These are phyloP conservation scores for Yueomyces sinensis DNA, from an alignment of 805 yeast species.

Conservation along the genomic window DNA sequence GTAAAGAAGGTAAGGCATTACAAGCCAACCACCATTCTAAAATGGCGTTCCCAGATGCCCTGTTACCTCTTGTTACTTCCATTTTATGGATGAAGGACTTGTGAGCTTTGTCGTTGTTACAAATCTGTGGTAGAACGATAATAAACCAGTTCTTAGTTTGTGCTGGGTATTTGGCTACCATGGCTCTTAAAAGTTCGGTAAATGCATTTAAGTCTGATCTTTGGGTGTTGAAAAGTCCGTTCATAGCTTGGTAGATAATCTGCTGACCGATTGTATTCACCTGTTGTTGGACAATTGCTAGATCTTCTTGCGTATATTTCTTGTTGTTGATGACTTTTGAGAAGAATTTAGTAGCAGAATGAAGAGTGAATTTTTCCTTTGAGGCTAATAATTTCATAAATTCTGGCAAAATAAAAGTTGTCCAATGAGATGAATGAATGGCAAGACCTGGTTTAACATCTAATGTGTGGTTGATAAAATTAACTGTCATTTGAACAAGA, in stretches of 20 bases:
- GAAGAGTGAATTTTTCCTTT: conserved; percentile 39
- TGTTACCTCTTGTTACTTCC: conserved; percentile 49
- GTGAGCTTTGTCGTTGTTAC: conserved; percentile 21
- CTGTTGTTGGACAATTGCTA: conserved; percentile 20
- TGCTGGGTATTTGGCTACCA: conserved; percentile 38
- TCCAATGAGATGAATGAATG: conserved; percentile 21
- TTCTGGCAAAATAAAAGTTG: conserved; percentile 16
- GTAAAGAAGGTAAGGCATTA: conserved; percentile 30
- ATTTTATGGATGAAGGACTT: conserved; percentile 41
- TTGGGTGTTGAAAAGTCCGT: conserved; percentile 34
- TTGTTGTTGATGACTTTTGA: conserved; percentile 31
- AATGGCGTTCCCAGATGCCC: conserved; percentile 44
- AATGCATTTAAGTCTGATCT: conserved; percentile 50
- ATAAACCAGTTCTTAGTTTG: conserved; percentile 37
- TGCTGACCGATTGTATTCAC: conserved; percentile 15
- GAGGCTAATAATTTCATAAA: conserved; percentile 23
- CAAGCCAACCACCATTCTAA: conserved; percentile 52
- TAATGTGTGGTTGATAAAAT: conserved; percentile 36
- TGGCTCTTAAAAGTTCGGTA: conserved; percentile 36
- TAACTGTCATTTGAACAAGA: conserved; percentile 36
- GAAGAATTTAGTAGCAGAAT: conserved; percentile 43
- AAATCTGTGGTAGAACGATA: conserved; percentile 14
- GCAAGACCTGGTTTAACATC: conserved; percentile 37
- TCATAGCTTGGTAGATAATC: conserved; percentile 22
- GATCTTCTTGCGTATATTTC: conserved; percentile 32